Percentiles rank a stretch among this genome's conserved stretches.
phyloP scores from a whole-genome alignment of 2,329 filamentous ascomycete genomes.

The Orbilia quercus region DNA sequence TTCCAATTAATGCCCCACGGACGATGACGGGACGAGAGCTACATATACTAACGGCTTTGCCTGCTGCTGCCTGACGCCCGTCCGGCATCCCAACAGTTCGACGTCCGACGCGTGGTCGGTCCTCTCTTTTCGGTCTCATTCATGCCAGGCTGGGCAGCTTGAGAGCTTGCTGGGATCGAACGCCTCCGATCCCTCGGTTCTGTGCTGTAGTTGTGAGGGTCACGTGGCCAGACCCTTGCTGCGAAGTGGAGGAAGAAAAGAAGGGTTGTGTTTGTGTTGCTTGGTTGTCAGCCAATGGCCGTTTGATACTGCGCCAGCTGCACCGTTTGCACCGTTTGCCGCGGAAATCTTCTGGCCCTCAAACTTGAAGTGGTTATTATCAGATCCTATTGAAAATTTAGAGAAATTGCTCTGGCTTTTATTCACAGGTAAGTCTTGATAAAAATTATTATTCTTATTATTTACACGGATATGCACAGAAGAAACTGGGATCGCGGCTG shows the following conservation, averaged over 20 bases:
- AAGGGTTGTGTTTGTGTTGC: too few relatives aligned
- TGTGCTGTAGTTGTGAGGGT: background rate
- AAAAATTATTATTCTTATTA: constrained; percentile 10
- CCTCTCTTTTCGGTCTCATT: constrained; percentile 4
- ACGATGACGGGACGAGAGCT: constrained; percentile 55
- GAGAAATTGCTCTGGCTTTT: background rate
- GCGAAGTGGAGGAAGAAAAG: too few relatives aligned
- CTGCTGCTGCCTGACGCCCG: constrained; percentile 56
- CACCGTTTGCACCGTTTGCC: constrained; percentile 4
- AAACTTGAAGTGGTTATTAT: background rate
- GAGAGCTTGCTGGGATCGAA: constrained; percentile 46
- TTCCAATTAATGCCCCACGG: constrained; percentile 43
- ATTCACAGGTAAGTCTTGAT: constrained; percentile 11
- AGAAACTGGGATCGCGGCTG: constrained; percentile 39
- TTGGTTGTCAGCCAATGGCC: constrained; percentile 2
- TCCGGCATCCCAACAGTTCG: constrained; percentile 53
- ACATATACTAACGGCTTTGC: constrained; percentile 57
- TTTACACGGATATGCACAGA: constrained; percentile 2
- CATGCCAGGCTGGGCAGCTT: constrained; percentile 19
- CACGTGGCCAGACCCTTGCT: background rate
- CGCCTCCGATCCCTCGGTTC: constrained; percentile 54
- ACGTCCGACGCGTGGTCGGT: constrained; percentile 47
- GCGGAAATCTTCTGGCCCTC: background rate
- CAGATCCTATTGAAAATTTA: constrained; percentile 9
- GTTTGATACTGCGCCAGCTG: background rate